phyloP scores from a whole-genome alignment of 2,329 filamentous ascomycete genomes.

The Penicillium sp. region DNA sequence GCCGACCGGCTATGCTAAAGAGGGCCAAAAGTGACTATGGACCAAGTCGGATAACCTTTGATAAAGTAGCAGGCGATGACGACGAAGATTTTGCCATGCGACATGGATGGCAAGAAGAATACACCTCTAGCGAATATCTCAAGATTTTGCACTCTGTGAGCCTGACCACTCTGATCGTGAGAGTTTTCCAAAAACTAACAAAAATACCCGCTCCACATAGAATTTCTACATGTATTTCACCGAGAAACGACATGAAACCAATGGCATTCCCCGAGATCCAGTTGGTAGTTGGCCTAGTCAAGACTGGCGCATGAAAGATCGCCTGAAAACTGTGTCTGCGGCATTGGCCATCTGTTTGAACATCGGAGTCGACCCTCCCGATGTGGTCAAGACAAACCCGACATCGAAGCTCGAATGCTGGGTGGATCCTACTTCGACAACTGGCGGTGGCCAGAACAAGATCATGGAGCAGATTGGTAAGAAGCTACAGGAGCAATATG shows the following conservation, averaged over 20 bases:
- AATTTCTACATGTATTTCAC: constrained; percentile 99
- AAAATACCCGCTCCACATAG: constrained; percentile 48
- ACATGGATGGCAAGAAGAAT: constrained; percentile 90
- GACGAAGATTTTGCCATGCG: constrained; percentile 61
- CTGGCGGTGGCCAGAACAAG: constrained; percentile 71
- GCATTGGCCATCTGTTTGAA: constrained; percentile 93
- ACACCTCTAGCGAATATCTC: constrained; percentile 86
- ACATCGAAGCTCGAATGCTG: constrained; percentile 94
- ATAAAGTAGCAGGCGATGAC: constrained; percentile 38
- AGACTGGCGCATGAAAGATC: constrained; percentile 96
- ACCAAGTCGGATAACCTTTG: constrained; percentile 36
- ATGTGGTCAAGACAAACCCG: constrained; percentile 92
- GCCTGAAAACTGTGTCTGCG: constrained; percentile 93
- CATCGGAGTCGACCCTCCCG: constrained; percentile 94
- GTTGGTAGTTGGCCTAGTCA: constrained; percentile 61
- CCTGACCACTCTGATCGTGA: background rate
- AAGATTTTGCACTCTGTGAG: constrained; percentile 74
- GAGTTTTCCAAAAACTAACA: constrained; percentile 7
- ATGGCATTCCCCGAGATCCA: constrained; percentile 73
- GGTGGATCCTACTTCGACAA: constrained; percentile 84
- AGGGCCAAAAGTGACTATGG: constrained; percentile 57
- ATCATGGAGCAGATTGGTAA: constrained; percentile 94
- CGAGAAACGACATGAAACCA: constrained; percentile 94
- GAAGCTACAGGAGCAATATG: constrained; percentile 92
- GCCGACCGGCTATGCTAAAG: constrained; percentile 43